Evolutionary conservation across 352 stramenopile genomes (phyloP).

Genomic region (Phytophthora sojae): DNA sequence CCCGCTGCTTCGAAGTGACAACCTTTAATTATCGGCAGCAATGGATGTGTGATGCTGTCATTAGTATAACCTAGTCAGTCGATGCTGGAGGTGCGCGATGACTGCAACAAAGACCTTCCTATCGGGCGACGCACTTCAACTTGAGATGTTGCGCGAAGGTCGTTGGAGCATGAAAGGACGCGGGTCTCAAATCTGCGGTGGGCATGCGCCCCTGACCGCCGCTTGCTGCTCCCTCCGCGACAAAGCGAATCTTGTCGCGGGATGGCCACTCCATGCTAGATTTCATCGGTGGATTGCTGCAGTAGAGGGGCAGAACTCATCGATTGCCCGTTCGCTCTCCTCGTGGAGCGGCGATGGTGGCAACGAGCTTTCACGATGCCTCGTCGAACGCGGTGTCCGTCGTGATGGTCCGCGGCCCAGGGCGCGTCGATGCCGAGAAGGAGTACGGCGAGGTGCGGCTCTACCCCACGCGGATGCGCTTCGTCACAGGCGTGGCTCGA

Average conservation of each 20-base stretch:
- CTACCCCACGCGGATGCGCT: slow-evolving; percentile 65
- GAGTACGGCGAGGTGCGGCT: slow-evolving; percentile 58
- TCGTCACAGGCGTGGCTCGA: slow-evolving; percentile 73
- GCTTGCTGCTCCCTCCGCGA: slow-evolving; percentile 3
- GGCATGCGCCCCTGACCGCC: slow-evolving; percentile 9
- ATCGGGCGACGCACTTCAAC: neutral
- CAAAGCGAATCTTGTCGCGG: slow-evolving; percentile 12
- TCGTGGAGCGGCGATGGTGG: slow-evolving; percentile 28
- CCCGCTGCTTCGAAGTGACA: neutral
- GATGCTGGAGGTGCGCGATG: neutral
- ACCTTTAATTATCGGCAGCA: no score
- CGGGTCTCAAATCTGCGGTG: slow-evolving; percentile 22
- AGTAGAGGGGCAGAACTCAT: neutral
- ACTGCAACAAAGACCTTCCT: neutral
- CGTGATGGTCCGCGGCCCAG: slow-evolving; percentile 23
- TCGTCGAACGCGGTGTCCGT: slow-evolving; percentile 26
- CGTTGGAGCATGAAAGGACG: slow-evolving; percentile 26
- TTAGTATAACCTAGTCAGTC: no score
- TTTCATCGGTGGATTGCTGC: slow-evolving; percentile 7
- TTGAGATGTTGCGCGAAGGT: slow-evolving; percentile 22
- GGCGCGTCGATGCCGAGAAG: slow-evolving; percentile 17
- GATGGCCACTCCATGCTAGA: slow-evolving; percentile 9
- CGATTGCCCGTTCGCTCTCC: neutral
- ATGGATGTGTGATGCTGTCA: no score
- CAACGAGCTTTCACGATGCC: slow-evolving; percentile 42